Evolutionary conservation across 2,329 filamentous ascomycete species (phyloP), one percentile per base, ranked within the genome.

Genomic region (Hypoxylon sp.): DNA sequence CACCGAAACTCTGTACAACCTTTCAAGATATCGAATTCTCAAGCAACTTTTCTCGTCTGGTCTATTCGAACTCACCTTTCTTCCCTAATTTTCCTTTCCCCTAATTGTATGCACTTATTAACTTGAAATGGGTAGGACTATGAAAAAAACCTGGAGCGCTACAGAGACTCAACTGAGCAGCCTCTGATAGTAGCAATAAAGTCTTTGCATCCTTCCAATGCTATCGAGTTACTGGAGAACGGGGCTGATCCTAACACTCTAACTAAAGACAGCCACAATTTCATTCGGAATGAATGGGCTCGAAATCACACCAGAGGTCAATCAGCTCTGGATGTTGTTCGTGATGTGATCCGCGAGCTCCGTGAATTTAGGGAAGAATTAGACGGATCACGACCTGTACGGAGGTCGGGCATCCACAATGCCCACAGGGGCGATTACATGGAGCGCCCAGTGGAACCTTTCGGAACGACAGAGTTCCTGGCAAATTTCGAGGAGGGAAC

Each of bases 231-330:
- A 2, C 76, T 97, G 1, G 80, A 86, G 14, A 81, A 81, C 14
- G 92, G 91, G 1, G 91, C 86, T 2, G 86, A 94, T 77, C 84
- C 89, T 0, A 92, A 92, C 68, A 83, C 84, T 0, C 72, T 93
- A 41, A 86, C 86, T 0, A 75, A 74, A 6, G 17, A 49, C 0
- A 80, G 82, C 1, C 73, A 82, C 41, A 60, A 75, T 1, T 63
- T 84, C 0, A 73, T 85, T 28, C 56, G 74, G 2, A 71, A 79
- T 10, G 66, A 76, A 10, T 80, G 75, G 64, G 56, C 66, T 32
- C 75, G 79, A n/a, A 63, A 69, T 1, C 79, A 82, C 59, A 73
- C 76, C 3, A 76, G 75, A 21, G 85, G 82, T 5, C 68, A 82
- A 48, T 84, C 86, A 0, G 78, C 90, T 0, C 77, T 96, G 19